Evolutionary conservation across 768 basidiomycete species (phyloP).

Genomic region (Phanerochaete sordida): DNA sequence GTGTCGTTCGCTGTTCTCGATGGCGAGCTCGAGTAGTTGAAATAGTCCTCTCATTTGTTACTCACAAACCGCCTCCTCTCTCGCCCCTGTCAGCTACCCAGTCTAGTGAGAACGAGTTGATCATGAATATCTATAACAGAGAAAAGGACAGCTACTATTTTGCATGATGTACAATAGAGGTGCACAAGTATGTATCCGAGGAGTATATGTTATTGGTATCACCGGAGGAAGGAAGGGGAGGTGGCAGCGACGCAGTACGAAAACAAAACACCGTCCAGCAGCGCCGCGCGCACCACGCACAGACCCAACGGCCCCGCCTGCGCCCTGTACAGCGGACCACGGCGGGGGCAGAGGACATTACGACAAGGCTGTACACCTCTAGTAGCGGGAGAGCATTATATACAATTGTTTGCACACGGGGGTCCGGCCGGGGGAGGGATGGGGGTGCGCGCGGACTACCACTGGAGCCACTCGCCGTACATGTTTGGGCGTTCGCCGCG

Average conservation of each 20-base stretch:
- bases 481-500: slow-evolving; percentile 91
- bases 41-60: too few relatives aligned
- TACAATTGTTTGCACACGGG: not conserved
- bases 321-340: too few relatives aligned
- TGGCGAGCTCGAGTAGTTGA: not conserved
- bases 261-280: not conserved
- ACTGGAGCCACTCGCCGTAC: slow-evolving; percentile 80
- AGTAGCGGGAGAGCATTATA: slow-evolving; percentile 6
- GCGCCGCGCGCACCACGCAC: not conserved
- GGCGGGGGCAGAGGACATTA: not conserved
- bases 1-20: not conserved
- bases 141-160: slow-evolving; percentile 2
- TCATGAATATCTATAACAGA: not conserved
- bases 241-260: not conserved
- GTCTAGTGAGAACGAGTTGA: not conserved
- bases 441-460: slow-evolving; percentile 24
- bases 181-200: not conserved
- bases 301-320: not conserved
- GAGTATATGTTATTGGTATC: not conserved
- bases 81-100: too few relatives aligned
- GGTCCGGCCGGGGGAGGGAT: not conserved
- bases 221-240: not conserved
- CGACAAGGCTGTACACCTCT: not conserved
- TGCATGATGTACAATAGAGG: slow-evolving; percentile 6
- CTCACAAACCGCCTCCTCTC: too few relatives aligned